These are phyloP conservation scores for Achaetomium macrosporum DNA, from an alignment of 2,329 filamentous ascomycete species.

Conservation along the genomic window DNA sequence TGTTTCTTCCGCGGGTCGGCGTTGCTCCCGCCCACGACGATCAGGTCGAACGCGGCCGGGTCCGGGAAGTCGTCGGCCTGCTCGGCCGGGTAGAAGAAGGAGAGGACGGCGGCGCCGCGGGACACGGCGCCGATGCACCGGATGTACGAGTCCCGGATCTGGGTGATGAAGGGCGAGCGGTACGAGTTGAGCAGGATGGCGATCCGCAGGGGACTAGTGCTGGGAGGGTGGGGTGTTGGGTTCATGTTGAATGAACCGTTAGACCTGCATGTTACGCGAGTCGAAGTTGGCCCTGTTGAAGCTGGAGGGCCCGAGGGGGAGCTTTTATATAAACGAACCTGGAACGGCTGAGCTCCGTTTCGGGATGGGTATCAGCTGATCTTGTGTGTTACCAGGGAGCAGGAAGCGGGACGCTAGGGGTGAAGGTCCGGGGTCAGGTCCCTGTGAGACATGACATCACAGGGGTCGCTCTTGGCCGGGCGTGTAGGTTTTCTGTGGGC, in stretches of 20 bases:
- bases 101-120: constrained; percentile 24
- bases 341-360: too few relatives aligned
- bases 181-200: constrained; percentile 36
- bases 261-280: background rate
- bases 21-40: constrained; percentile 39
- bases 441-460: too few relatives aligned
- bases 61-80: constrained; percentile 32
- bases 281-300: background rate
- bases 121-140: constrained; percentile 30
- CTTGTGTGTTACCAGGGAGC: too few relatives aligned
- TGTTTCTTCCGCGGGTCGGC: constrained; percentile 36
- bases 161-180: constrained; percentile 31
- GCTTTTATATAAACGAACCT: too few relatives aligned
- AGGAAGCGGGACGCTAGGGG: too few relatives aligned
- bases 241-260: constrained; percentile 18
- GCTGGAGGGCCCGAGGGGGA: background rate
- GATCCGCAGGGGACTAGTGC: constrained; percentile 24
- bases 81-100: constrained; percentile 35
- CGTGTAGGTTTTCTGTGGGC: too few relatives aligned
- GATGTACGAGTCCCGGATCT: constrained; percentile 33
- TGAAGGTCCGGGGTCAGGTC: too few relatives aligned
- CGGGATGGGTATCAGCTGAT: too few relatives aligned
- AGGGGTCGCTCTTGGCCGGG: too few relatives aligned
- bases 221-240: background rate
- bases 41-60: constrained; percentile 35